Conservation (phyloP, 495 filamentous ascomycete species). For the Lentithecium fluviatile region DNA sequence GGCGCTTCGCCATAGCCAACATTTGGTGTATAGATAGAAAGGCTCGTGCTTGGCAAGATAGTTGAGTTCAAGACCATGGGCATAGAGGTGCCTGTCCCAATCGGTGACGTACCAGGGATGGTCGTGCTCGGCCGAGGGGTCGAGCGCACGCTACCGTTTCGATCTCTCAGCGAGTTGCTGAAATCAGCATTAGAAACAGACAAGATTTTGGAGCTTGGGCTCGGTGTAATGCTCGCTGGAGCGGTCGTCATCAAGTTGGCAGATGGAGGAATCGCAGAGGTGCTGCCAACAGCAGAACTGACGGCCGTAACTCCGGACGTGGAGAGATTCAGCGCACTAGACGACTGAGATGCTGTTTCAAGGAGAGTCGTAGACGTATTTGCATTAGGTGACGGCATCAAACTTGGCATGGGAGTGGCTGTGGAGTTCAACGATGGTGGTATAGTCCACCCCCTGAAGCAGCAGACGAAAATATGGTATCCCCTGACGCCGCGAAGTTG, state of each 20-base stretch:
- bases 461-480: no score
- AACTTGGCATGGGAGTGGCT: background rate
- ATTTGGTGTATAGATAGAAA: background rate
- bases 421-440: background rate
- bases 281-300: background rate
- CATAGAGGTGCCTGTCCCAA: background rate
- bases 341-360: background rate
- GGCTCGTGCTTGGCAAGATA: background rate
- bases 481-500: no score
- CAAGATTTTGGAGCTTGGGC: background rate
- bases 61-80: background rate
- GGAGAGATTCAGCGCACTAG: background rate
- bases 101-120: background rate
- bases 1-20: background rate
- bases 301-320: constrained; percentile 2
- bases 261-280: background rate
- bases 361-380: background rate
- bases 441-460: no score
- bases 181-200: constrained; percentile 1
- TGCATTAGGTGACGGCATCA: background rate
- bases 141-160: background rate
- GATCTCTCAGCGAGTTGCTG: constrained; percentile 6
- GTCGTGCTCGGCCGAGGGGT: background rate
- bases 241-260: background rate
- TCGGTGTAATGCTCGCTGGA: constrained; percentile 2